Evolutionary conservation across 2,329 filamentous ascomycete genomes (phyloP).

Genomic region (Ophiostoma ulmi): DNA sequence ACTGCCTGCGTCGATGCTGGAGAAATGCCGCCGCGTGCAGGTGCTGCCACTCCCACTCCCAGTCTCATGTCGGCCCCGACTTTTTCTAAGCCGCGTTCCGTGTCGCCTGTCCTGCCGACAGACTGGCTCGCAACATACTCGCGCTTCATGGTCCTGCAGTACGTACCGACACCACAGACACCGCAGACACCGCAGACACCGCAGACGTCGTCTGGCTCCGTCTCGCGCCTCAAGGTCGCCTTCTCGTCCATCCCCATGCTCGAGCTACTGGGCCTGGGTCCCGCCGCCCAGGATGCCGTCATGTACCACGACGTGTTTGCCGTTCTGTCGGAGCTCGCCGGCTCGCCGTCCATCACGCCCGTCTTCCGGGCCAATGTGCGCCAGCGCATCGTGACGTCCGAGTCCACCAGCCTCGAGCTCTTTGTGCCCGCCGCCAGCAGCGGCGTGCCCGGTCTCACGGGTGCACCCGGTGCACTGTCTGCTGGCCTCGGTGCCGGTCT

Average conservation of each 20-base stretch:
- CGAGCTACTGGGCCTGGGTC: conserved; percentile 43
- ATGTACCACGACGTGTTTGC: conserved; percentile 50
- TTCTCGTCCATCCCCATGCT: conserved; percentile 40
- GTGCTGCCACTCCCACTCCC: background rate
- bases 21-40: background rate
- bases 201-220: conserved; percentile 25
- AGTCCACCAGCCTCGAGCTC: conserved; percentile 27
- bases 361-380: conserved; percentile 43
- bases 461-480: conserved; percentile 16
- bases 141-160: conserved; percentile 33
- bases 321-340: conserved; percentile 46
- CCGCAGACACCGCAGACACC: conserved; percentile 13
- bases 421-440: conserved; percentile 21
- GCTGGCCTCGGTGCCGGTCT: conserved; percentile 23
- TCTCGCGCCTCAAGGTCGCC: conserved; percentile 38
- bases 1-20: background rate
- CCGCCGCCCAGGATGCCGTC: conserved; percentile 35
- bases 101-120: background rate
- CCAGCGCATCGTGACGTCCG: conserved; percentile 33
- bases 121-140: conserved; percentile 29
- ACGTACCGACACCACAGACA: conserved; percentile 24
- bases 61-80: background rate
- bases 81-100: background rate
- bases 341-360: conserved; percentile 41
- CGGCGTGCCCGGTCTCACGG: conserved; percentile 3